phyloP scores from a whole-genome alignment of 169 alveolate species.

The Plasmodium chabaudi region DNA sequence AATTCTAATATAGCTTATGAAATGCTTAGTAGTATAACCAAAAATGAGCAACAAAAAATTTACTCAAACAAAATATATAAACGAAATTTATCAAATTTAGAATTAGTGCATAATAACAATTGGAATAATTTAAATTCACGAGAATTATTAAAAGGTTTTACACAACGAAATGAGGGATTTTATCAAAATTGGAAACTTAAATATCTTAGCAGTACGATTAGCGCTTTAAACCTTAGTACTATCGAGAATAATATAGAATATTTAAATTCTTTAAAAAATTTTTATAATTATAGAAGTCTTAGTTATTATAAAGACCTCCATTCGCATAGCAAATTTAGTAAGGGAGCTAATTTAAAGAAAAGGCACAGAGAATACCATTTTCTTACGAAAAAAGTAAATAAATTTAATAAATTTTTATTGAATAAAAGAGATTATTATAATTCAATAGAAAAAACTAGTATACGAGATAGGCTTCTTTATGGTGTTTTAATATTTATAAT shows the following conservation, averaged over 20 bases:
- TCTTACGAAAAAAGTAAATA: constrained; percentile 25
- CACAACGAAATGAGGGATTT: too few species aligned
- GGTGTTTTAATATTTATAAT: neutral
- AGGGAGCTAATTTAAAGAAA: constrained; percentile 6
- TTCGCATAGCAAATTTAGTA: constrained; percentile 7
- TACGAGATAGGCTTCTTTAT: constrained; percentile 2
- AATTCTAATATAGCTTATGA: neutral
- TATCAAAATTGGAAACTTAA: too few species aligned
- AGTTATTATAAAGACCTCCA: neutral
- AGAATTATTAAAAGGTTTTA: too few species aligned
- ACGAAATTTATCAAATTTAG: neutral
- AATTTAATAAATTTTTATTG: constrained; percentile 37
- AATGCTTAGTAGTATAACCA: neutral
- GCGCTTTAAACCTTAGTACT: neutral
- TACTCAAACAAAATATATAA: neutral
- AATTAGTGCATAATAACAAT: too few species aligned
- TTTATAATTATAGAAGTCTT: constrained; percentile 4
- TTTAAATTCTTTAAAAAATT: neutral
- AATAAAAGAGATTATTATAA: constrained; percentile 41
- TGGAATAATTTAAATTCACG: too few species aligned
- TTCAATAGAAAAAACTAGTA: constrained; percentile 16
- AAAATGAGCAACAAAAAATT: neutral
- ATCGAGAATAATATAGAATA: too few species aligned
- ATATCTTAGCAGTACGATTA: neutral
- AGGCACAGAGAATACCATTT: constrained; percentile 40